Conservation (phyloP, 768 basidiomycete species). For the Collybia sordida region DNA sequence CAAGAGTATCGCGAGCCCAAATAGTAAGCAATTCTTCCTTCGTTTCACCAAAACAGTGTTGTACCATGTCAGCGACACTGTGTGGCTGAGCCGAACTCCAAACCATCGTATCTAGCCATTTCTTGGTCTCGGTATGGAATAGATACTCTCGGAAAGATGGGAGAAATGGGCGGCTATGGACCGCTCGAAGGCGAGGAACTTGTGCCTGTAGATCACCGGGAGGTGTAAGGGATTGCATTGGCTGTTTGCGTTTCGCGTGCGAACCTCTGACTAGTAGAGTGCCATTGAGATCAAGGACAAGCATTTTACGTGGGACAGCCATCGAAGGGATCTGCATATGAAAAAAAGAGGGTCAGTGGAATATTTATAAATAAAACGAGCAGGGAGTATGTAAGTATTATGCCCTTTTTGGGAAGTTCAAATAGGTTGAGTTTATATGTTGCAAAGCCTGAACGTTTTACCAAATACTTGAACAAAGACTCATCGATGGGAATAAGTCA, state of each 20-base stretch:
- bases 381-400: no score
- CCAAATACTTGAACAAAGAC: no score
- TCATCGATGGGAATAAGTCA: no score
- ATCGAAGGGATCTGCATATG: no score
- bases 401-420: no score
- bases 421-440: no score
- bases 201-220: conserved; percentile 17
- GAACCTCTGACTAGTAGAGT: conserved; percentile 64
- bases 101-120: conserved; percentile 82
- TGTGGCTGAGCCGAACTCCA: conserved; percentile 85
- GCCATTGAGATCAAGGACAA: conserved; percentile 77
- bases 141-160: conserved; percentile 57
- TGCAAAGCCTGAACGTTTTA: no score
- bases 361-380: no score
- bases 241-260: conserved; percentile 8
- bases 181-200: conserved; percentile 17
- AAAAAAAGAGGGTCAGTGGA: no score
- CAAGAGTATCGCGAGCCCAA: conserved; percentile 79
- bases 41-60: conserved; percentile 49
- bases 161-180: conserved; percentile 56
- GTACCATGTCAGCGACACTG: conserved; percentile 72
- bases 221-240: conserved; percentile 11
- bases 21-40: conserved; percentile 48
- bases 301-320: conserved; percentile 66
- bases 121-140: conserved; percentile 52